A percentile compares a stretch with the other conserved stretches of the same genome.
Conservation (phyloP, 192 early-diverging fungal genomes). For the Diversispora eburnea region DNA sequence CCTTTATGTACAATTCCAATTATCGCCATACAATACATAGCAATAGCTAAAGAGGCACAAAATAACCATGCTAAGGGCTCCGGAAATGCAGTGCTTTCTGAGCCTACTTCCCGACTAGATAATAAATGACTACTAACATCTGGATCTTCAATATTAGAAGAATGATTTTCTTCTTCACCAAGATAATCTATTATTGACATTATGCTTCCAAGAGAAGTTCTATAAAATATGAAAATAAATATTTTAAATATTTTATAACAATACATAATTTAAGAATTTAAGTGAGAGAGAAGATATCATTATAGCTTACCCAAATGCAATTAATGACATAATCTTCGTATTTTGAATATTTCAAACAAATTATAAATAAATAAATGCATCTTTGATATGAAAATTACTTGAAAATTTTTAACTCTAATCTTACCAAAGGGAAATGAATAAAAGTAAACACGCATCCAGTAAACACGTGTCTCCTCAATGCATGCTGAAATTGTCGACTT, state of each 20-base stretch:
- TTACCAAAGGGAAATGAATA: slow-evolving; percentile 33
- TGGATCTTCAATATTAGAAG: not conserved
- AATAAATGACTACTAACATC: too few species aligned
- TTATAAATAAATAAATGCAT: not conserved
- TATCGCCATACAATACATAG: slow-evolving; percentile 26
- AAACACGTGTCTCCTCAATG: slow-evolving; percentile 34
- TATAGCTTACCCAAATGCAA: slow-evolving; percentile 16
- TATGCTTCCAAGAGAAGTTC: slow-evolving; percentile 4
- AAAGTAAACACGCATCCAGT: slow-evolving; percentile 37
- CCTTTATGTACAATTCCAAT: slow-evolving; percentile 31
- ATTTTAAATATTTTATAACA: not conserved
- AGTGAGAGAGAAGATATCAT: not conserved
- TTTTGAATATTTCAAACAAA: not conserved
- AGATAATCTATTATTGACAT: slow-evolving; percentile 20
- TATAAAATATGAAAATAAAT: not conserved
- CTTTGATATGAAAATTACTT: not conserved
- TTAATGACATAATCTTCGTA: slow-evolving; percentile 15
- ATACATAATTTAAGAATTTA: not conserved
- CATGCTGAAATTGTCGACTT: slow-evolving; percentile 36
- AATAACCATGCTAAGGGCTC: slow-evolving; percentile 10
- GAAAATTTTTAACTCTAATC: not conserved
- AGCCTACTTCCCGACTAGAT: not conserved
- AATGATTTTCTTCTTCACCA: slow-evolving; percentile 2
- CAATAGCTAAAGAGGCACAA: slow-evolving; percentile 12
- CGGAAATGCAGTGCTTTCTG: not conserved